phyloP scores from a whole-genome alignment of 495 filamentous ascomycete species.

The Tuber microsphaerosporum region DNA sequence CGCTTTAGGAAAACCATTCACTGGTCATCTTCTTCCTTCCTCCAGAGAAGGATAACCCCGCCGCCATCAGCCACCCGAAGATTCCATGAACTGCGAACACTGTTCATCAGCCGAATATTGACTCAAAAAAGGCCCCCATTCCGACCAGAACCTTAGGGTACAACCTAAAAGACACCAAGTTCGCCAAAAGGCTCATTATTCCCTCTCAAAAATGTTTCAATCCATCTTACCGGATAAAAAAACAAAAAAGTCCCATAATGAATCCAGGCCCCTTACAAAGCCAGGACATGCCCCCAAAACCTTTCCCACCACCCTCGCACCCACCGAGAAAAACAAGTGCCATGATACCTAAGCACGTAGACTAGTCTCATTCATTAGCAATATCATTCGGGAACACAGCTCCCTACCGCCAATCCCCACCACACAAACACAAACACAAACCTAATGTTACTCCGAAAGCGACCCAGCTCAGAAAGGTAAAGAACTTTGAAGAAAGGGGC shows the following conservation, averaged over 20 bases:
- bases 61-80: not conserved
- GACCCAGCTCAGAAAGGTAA: not conserved
- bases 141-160: not conserved
- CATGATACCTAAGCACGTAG: not conserved
- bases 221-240: not conserved
- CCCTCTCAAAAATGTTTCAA: not conserved
- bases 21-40: not conserved
- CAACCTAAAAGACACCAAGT: not conserved
- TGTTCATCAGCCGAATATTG: not conserved
- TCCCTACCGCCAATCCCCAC: not conserved
- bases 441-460: not conserved
- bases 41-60: not conserved
- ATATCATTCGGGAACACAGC: not conserved
- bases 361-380: not conserved
- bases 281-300: too few relatives aligned
- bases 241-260: not conserved
- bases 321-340: not conserved
- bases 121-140: not conserved
- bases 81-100: not conserved
- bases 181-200: not conserved
- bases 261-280: not conserved
- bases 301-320: not conserved
- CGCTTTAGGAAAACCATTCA: not conserved
- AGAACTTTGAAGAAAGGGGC: not conserved
- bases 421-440: not conserved